These are phyloP conservation scores for Hypoxylon sp. DNA, from an alignment of 2,329 filamentous ascomycete species.

Conservation along the genomic window DNA sequence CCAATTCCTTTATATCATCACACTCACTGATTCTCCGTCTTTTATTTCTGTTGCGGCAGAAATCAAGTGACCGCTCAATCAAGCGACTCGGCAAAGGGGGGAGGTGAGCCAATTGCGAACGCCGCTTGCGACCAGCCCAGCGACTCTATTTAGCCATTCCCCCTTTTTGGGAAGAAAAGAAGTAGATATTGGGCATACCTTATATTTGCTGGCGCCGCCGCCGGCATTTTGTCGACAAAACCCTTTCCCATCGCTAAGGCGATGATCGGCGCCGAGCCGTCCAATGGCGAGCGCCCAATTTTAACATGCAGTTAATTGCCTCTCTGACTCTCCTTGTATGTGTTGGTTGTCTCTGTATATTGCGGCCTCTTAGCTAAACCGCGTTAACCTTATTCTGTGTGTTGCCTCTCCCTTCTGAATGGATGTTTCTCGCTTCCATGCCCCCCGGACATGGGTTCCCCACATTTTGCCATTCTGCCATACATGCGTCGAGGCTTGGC, in stretches of 20 bases:
- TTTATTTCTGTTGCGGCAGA: slow-evolving; percentile 40
- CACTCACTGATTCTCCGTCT: slow-evolving; percentile 14
- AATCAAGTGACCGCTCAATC: slow-evolving; percentile 42
- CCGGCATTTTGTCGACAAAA: slow-evolving; percentile 39
- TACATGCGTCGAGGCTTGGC: slow-evolving; percentile 32
- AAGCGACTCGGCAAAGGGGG: slow-evolving; percentile 36
- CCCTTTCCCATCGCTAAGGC: slow-evolving; percentile 42
- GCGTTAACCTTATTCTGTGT: slow-evolving; percentile 21
- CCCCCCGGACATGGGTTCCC: slow-evolving; percentile 30
- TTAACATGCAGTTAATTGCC: slow-evolving; percentile 37
- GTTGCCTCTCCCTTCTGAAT: slow-evolving; percentile 24
- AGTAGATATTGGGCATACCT: not conserved
- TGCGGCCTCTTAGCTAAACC: slow-evolving; percentile 30
- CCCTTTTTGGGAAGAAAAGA: slow-evolving; percentile 18
- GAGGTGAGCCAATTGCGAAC: slow-evolving; percentile 26
- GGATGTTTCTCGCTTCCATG: slow-evolving; percentile 21
- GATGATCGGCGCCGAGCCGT: slow-evolving; percentile 30
- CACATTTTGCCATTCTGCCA: slow-evolving; percentile 41
- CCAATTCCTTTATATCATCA: slow-evolving; percentile 22
- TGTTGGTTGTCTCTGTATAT: slow-evolving; percentile 21
- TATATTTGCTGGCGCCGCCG: not conserved
- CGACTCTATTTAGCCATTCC: slow-evolving; percentile 34
- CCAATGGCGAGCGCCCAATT: slow-evolving; percentile 26
- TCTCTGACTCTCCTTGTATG: slow-evolving; percentile 11
- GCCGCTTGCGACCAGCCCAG: not conserved